A percentile compares a stretch with the other conserved stretches of the same genome.
phyloP scores from a whole-genome alignment of 2,329 filamentous ascomycete species.

The Alternaria brassicae region DNA sequence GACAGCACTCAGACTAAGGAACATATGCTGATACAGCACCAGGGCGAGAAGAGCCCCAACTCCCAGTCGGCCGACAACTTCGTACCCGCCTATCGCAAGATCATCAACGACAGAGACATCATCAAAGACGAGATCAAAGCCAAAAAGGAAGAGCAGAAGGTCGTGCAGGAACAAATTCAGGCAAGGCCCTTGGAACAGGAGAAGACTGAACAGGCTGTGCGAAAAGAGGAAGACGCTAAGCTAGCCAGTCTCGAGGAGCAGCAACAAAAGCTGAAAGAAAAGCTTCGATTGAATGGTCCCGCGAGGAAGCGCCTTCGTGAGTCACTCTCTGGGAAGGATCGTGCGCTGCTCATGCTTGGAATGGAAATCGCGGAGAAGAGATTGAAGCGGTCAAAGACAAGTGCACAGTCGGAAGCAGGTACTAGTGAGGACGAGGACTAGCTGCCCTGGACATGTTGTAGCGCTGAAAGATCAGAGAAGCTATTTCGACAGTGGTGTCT shows the following conservation, averaged over 20 bases:
- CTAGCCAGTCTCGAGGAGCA: not conserved
- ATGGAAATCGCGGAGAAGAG: not conserved
- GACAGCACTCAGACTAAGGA: fast-evolving
- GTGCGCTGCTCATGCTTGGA: not conserved
- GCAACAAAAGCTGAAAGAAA: not conserved
- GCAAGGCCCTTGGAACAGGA: not conserved
- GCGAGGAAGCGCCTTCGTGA: not conserved
- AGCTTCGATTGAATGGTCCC: not conserved
- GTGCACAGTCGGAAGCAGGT: not conserved
- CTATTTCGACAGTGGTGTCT: not conserved
- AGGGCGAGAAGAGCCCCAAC: not conserved
- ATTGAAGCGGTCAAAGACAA: not conserved
- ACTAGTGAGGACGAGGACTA: not conserved
- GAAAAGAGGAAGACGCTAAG: not conserved
- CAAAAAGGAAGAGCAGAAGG: not conserved
- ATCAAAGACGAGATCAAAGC: not conserved
- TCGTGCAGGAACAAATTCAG: not conserved
- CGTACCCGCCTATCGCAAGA: not conserved
- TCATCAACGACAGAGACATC: not conserved
- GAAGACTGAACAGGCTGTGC: too few relatives aligned
- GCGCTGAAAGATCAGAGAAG: not conserved
- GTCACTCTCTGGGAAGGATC: not conserved
- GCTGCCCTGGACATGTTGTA: not conserved
- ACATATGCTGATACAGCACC: not conserved
- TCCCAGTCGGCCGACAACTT: not conserved